A percentile compares a stretch with the other conserved stretches of the same genome.
phyloP scores from a whole-genome alignment of 108 stramenopile genomes.

The Stephanodiscus triporus region DNA sequence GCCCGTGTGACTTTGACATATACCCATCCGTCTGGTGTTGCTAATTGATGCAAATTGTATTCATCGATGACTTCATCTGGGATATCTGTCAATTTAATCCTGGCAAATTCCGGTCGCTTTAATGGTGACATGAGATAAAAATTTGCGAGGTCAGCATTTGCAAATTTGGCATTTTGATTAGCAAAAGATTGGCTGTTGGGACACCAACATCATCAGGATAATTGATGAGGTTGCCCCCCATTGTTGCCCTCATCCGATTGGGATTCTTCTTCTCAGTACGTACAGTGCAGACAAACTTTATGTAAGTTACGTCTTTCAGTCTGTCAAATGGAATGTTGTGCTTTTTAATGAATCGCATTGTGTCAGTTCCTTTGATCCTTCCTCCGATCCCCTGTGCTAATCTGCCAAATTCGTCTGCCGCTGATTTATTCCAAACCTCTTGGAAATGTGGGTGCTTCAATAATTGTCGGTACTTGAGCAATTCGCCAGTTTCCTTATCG shows the following conservation, averaged over 20 bases:
- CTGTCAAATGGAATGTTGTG: neutral
- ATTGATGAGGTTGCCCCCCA: constrained; percentile 44
- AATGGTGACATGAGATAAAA: constrained; percentile 52
- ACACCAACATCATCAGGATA: constrained; percentile 15
- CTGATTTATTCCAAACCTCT: no score
- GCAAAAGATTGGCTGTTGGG: no score
- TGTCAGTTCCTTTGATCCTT: neutral
- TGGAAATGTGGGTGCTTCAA: no score
- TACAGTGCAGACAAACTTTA: constrained; percentile 1
- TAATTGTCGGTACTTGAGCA: no score
- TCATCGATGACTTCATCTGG: constrained; percentile 21
- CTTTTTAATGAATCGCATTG: neutral
- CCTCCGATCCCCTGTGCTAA: constrained; percentile 14
- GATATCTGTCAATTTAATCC: constrained; percentile 28
- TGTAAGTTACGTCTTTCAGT: neutral
- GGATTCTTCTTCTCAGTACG: constrained; percentile 38
- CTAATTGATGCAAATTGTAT: constrained; percentile 20
- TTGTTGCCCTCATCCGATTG: constrained; percentile 20
- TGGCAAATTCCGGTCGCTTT: constrained; percentile 41
- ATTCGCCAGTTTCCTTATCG: no score
- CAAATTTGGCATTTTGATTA: constrained; percentile 25
- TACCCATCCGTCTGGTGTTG: constrained; percentile 10
- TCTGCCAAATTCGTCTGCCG: constrained; percentile 13
- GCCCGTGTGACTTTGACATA: constrained; percentile 33
- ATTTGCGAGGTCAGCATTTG: constrained; percentile 44